These are phyloP conservation scores for Dissophora ornata DNA, from an alignment of 192 early-diverging fungal species.

Conservation along the genomic window DNA sequence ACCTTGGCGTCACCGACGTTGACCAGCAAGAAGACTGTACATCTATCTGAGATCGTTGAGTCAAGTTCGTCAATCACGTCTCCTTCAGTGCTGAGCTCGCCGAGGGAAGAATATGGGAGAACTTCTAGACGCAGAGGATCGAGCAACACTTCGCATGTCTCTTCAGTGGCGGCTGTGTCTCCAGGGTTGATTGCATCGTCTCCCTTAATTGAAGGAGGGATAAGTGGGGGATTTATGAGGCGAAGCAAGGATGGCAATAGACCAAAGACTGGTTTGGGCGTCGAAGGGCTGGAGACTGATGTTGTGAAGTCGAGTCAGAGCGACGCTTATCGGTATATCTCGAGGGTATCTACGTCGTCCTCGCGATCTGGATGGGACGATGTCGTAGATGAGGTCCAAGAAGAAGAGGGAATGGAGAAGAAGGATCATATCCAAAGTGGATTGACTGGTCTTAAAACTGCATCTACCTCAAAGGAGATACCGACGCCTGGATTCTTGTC, in stretches of 20 bases:
- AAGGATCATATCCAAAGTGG: neutral
- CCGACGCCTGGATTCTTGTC: neutral
- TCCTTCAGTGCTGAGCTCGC: neutral
- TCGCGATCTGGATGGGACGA: slow-evolving; percentile 45
- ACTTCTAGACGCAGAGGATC: slow-evolving; percentile 14
- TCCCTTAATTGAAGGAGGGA: slow-evolving; percentile 2
- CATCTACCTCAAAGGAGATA: neutral
- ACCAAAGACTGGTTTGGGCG: neutral
- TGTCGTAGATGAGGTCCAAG: slow-evolving; percentile 1
- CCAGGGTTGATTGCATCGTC: no score
- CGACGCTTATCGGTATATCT: slow-evolving; percentile 18
- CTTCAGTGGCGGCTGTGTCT: neutral
- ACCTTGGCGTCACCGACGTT: slow-evolving; percentile 1
- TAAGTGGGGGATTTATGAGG: slow-evolving; percentile 12
- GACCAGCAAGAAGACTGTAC: slow-evolving; percentile 1
- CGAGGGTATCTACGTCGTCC: slow-evolving; percentile 23
- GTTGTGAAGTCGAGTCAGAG: slow-evolving; percentile 40
- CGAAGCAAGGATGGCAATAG: slow-evolving; percentile 37
- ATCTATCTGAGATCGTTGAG: neutral
- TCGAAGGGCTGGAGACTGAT: neutral
- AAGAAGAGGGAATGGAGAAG: neutral
- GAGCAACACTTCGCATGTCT: neutral
- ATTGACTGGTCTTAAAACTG: neutral
- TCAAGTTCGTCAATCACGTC: neutral
- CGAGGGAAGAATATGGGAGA: slow-evolving; percentile 9